Evolutionary conservation across 1,284 basidiomycete genomes (phyloP).

Genomic region (Ustilago hordei): DNA sequence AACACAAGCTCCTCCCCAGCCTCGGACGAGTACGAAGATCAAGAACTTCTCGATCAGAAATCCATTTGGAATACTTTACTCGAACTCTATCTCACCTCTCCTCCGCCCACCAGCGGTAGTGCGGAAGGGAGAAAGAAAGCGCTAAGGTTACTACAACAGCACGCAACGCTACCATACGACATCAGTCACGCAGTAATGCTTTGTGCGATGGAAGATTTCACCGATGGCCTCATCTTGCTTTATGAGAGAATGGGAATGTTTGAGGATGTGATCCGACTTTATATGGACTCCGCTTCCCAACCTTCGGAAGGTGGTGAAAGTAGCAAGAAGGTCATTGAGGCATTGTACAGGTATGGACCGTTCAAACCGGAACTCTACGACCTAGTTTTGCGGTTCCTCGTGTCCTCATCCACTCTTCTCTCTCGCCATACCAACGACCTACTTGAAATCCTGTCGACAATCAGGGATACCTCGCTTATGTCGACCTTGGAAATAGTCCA

Average conservation of each 20-base stretch:
- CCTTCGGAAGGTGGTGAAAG: conserved; percentile 46
- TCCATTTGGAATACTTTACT: conserved; percentile 96
- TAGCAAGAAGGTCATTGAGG: conserved; percentile 76
- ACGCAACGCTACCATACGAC: conserved; percentile 79
- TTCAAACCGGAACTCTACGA: conserved; percentile 83
- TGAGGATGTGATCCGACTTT: conserved; percentile 91
- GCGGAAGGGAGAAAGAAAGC: conserved; percentile 38
- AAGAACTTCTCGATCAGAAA: conserved; percentile 79
- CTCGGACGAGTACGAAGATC: conserved; percentile 72
- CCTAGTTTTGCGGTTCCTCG: conserved; percentile 88
- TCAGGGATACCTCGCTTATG: conserved; percentile 83
- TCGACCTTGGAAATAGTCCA: conserved; percentile 89
- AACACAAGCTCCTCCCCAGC: conserved; percentile 12
- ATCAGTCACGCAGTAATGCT: conserved; percentile 90
- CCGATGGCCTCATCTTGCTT: conserved; percentile 83
- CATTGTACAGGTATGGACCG: conserved; percentile 80
- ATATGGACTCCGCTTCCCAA: conserved; percentile 76
- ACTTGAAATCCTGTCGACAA: conserved; percentile 75
- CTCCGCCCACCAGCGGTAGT: conserved; percentile 42
- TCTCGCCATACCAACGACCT: conserved; percentile 80
- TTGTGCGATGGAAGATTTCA: conserved; percentile 85
- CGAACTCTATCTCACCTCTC: conserved; percentile 85
- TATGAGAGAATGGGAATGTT: conserved; percentile 97
- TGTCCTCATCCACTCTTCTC: conserved; percentile 76
- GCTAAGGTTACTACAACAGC: conserved; percentile 57